phyloP scores from a whole-genome alignment of 2,329 filamentous ascomycete species.

The Nemania sp. region DNA sequence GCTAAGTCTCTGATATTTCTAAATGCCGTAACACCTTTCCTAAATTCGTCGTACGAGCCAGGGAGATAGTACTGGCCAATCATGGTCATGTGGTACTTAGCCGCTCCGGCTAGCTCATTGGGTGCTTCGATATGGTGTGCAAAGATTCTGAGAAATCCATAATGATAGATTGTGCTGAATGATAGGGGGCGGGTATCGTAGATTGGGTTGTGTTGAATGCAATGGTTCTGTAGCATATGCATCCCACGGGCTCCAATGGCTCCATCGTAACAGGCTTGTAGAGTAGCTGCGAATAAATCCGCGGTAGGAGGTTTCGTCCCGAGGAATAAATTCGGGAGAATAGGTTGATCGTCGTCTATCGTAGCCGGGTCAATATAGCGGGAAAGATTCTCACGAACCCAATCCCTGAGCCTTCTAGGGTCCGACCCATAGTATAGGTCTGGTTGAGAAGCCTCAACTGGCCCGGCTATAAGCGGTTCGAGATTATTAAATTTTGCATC shows the following conservation, averaged over 20 bases:
- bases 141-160: conserved; percentile 54
- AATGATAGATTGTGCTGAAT: conserved; percentile 54
- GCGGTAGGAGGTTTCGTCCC: conserved; percentile 6
- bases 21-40: conserved; percentile 53
- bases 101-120: conserved; percentile 46
- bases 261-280: conserved; percentile 15
- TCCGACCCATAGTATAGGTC: not conserved
- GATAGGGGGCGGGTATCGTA: conserved; percentile 57
- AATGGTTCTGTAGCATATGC: conserved; percentile 10
- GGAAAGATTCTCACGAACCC: not conserved
- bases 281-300: not conserved
- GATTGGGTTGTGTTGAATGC: conserved; percentile 38
- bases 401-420: not conserved
- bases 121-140: conserved; percentile 54
- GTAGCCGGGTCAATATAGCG: not conserved
- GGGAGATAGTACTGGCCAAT: conserved; percentile 49
- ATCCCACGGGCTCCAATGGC: conserved; percentile 15
- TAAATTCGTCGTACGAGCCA: conserved; percentile 47
- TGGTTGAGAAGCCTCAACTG: not conserved
- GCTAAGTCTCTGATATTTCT: conserved; percentile 57
- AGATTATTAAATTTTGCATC: not conserved
- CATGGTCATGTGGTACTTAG: conserved; percentile 58
- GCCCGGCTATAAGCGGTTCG: not conserved
- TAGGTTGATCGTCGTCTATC: conserved; percentile 22
- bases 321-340: conserved; percentile 31